These are phyloP conservation scores for Quercus cerris DNA, from an alignment of 306 rosid genomes.

Conservation along the genomic window DNA sequence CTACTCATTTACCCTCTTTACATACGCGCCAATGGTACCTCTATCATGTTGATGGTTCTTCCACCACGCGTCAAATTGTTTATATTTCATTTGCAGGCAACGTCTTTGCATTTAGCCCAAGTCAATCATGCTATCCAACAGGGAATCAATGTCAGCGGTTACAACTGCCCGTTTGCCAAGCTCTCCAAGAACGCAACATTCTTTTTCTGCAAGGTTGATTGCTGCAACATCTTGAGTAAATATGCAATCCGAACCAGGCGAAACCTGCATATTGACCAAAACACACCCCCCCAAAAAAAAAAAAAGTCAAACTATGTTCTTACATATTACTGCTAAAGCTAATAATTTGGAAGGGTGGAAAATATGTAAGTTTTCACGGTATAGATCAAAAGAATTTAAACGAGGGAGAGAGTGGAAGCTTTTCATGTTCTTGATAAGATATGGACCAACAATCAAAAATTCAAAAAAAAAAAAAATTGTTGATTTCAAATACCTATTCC, in stretches of 20 bases:
- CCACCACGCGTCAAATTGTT: not conserved
- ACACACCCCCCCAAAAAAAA: not conserved
- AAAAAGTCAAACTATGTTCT: not conserved
- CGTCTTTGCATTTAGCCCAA: not conserved
- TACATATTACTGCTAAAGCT: not conserved
- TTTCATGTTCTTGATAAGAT: not conserved
- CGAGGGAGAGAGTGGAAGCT: too few species aligned
- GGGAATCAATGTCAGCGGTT: slow-evolving; percentile 47
- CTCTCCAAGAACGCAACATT: slow-evolving; percentile 58
- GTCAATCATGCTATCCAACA: slow-evolving; percentile 27
- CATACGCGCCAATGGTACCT: slow-evolving; percentile 15
- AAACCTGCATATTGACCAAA: slow-evolving; percentile 48
- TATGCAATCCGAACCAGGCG: slow-evolving; percentile 56
- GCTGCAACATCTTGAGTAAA: slow-evolving; percentile 57
- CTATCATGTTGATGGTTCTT: not conserved
- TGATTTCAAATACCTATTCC: not conserved
- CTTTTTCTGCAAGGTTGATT: slow-evolving; percentile 42
- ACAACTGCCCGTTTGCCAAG: slow-evolving; percentile 42
- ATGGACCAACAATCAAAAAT: not conserved
- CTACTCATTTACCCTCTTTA: slow-evolving; percentile 22
- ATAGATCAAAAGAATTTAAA: not conserved
- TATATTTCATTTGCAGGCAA: not conserved
- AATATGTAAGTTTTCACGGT: not conserved
- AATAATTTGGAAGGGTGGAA: not conserved
- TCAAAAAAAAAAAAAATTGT: not conserved